phyloP scores from a whole-genome alignment of 2,329 filamentous ascomycete species.

The Phoma sp. region DNA sequence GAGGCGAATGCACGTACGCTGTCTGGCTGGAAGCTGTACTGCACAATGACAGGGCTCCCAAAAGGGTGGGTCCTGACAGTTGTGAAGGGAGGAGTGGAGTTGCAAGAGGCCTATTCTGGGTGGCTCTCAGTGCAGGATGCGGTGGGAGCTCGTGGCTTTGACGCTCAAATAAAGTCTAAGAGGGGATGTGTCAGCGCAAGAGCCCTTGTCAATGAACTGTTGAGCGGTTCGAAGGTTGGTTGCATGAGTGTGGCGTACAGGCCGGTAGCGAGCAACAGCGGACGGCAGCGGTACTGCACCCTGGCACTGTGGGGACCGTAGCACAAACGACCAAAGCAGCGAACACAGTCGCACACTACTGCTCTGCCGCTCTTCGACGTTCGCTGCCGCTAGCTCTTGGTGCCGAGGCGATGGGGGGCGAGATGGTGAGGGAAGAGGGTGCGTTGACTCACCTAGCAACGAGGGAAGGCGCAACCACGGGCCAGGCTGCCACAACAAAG shows the following conservation, averaged over 20 bases:
- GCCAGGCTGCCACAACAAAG: slow-evolving; percentile 14
- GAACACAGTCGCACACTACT: slow-evolving; percentile 43
- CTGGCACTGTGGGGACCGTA: slow-evolving; percentile 41
- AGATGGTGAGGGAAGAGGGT: slow-evolving; percentile 17
- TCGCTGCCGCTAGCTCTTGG: slow-evolving; percentile 20
- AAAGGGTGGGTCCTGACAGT: slow-evolving; percentile 30
- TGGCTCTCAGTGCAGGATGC: slow-evolving; percentile 20
- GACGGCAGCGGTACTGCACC: slow-evolving; percentile 43
- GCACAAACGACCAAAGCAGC: slow-evolving; percentile 41
- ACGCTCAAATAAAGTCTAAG: slow-evolving; percentile 26
- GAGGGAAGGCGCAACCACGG: slow-evolving; percentile 24
- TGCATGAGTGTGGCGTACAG: slow-evolving; percentile 49
- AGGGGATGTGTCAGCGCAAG: slow-evolving; percentile 40
- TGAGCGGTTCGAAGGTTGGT: slow-evolving; percentile 37
- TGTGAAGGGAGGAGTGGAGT: slow-evolving; percentile 28
- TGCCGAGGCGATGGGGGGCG: slow-evolving; percentile 14
- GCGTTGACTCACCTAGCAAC: slow-evolving; percentile 45
- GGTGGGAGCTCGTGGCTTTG: slow-evolving; percentile 39
- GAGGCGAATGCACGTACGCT: slow-evolving; percentile 27
- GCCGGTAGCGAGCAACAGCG: slow-evolving; percentile 41
- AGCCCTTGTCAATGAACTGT: slow-evolving; percentile 31
- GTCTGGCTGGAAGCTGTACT: slow-evolving; percentile 22
- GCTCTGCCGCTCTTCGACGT: slow-evolving; percentile 31
- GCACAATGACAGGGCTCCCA: slow-evolving; percentile 27
- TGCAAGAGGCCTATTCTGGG: slow-evolving; percentile 30